phyloP scores from a whole-genome alignment of 1,139 yeast genomes.

The Martiniozyma asiatica region DNA sequence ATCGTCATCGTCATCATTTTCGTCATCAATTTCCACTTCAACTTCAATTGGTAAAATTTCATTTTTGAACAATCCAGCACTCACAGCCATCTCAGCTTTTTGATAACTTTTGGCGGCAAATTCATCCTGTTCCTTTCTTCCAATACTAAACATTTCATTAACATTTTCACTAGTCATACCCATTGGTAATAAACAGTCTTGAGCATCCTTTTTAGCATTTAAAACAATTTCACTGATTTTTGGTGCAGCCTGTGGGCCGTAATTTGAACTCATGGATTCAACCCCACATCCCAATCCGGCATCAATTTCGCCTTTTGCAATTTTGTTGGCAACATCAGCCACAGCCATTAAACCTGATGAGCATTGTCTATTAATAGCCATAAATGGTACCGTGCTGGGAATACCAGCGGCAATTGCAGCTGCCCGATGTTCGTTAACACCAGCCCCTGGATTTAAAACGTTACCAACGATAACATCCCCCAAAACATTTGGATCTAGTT shows the following conservation, averaged over 20 bases:
- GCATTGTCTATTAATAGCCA: slow-evolving; percentile 86
- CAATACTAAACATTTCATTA: slow-evolving; percentile 46
- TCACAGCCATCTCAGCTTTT: slow-evolving; percentile 69
- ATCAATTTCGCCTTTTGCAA: slow-evolving; percentile 75
- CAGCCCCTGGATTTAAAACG: slow-evolving; percentile 82
- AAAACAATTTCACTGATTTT: slow-evolving; percentile 40
- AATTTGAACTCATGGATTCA: slow-evolving; percentile 82
- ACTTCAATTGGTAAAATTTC: slow-evolving; percentile 70
- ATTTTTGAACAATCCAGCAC: slow-evolving; percentile 62
- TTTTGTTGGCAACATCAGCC: slow-evolving; percentile 81
- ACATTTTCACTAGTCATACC: slow-evolving; percentile 82
- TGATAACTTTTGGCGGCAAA: slow-evolving; percentile 81
- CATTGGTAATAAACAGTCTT: slow-evolving; percentile 74
- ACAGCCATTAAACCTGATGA: slow-evolving; percentile 89
- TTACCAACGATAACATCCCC: slow-evolving; percentile 81
- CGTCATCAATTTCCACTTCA: slow-evolving; percentile 41
- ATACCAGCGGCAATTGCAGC: slow-evolving; percentile 67
- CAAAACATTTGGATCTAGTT: slow-evolving; percentile 75
- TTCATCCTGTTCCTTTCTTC: slow-evolving; percentile 69
- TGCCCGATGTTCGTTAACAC: slow-evolving; percentile 86
- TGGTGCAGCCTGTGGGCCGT: slow-evolving; percentile 63
- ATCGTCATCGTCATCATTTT: too few species aligned
- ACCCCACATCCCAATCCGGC: slow-evolving; percentile 88
- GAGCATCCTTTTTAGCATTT: slow-evolving; percentile 34
- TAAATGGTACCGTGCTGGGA: slow-evolving; percentile 59